A percentile compares a stretch with the other conserved stretches of the same genome.
These are phyloP conservation scores for Rachicladosporium sp. DNA, from an alignment of 2,329 filamentous ascomycete species.

Conservation along the genomic window DNA sequence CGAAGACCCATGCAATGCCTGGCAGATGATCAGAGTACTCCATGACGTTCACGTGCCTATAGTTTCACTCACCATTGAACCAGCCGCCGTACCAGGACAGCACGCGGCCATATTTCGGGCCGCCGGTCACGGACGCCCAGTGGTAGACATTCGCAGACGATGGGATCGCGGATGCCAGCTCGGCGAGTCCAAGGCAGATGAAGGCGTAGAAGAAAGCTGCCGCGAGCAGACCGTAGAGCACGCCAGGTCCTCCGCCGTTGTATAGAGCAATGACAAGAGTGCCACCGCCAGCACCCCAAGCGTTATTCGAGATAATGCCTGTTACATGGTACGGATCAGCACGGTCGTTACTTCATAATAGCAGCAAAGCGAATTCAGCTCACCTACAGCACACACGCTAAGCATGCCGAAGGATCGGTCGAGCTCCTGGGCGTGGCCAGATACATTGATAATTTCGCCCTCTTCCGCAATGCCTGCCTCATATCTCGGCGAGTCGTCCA, in stretches of 20 bases:
- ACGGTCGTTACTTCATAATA: conserved; percentile 34
- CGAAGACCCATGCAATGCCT: conserved; percentile 36
- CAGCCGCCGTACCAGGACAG: conserved; percentile 38
- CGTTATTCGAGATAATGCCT: conserved; percentile 21
- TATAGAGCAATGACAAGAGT: conserved; percentile 19
- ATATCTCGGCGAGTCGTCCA: too few species aligned
- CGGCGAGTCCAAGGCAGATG: conserved; percentile 39
- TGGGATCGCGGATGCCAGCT: conserved; percentile 31
- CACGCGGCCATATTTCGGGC: conserved; percentile 33
- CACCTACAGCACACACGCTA: conserved; percentile 34
- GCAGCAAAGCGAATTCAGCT: too few species aligned
- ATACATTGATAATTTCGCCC: conserved; percentile 33
- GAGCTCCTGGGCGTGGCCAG: conserved; percentile 40
- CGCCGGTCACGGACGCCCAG: conserved; percentile 40
- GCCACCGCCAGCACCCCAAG: conserved; percentile 17
- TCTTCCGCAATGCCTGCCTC: conserved; percentile 1
- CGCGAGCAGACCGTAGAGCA: conserved; percentile 37
- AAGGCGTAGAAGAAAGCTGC: conserved; percentile 40
- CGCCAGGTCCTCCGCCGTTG: conserved; percentile 35
- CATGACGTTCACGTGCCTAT: too few species aligned
- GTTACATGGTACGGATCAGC: conserved; percentile 23
- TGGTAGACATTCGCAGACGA: conserved; percentile 35
- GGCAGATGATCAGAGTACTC: too few species aligned
- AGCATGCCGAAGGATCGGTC: conserved; percentile 38
- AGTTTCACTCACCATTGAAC: conserved; percentile 30